Evolutionary conservation across 495 filamentous ascomycete genomes (phyloP), one percentile per base, ranked within the genome.

Genomic region (Rhizodiscina lignyota): DNA sequence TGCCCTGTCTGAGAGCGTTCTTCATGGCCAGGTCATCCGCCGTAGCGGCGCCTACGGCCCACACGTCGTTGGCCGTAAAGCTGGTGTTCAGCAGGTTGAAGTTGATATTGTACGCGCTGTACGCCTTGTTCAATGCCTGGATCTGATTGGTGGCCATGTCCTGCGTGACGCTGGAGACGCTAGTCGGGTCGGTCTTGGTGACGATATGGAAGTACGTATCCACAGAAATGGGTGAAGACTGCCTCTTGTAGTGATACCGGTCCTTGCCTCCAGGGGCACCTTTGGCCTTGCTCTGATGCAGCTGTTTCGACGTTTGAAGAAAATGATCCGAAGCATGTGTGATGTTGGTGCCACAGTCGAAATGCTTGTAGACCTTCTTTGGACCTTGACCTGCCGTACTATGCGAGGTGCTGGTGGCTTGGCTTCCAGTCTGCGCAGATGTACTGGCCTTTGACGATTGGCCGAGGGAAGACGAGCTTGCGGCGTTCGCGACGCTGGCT

Each of bases 161-260:
- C 21, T 52, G 50, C 20, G 64, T 67, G 43, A 77, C 43, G 33
- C 65, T 66, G 33, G 64, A 67, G 34, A 55, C 59, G n/a, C 48
- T 50, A n/a, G 60, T n/a, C n/a, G n/a, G n/a, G n/a, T n/a, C 49
- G 0, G 49, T 28, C 15, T 48, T 64, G 28, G 66, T 60, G 18
- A 79, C 57, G 33, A 79, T 67, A 52, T 79, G 75, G 59, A 79
- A 74, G 51, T 73, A 74, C 17, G 62, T 56, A 23, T 66, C 53
- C 33, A 79, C 56, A 35, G 44, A 60, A 45, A 64, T 42, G 43
- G 41, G 31, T 29, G 39, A 30, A n/a, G n/a, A n/a, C n/a, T n/a
- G n/a, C n/a, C n/a, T n/a, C n/a, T n/a, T n/a, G n/a, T 27, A 8
- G 24, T 8, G 8, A 8, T 27, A 27, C 21, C 35, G 37, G 33